phyloP scores from a whole-genome alignment of 2,329 filamentous ascomycete species.

The Botryotinia narcissicola region DNA sequence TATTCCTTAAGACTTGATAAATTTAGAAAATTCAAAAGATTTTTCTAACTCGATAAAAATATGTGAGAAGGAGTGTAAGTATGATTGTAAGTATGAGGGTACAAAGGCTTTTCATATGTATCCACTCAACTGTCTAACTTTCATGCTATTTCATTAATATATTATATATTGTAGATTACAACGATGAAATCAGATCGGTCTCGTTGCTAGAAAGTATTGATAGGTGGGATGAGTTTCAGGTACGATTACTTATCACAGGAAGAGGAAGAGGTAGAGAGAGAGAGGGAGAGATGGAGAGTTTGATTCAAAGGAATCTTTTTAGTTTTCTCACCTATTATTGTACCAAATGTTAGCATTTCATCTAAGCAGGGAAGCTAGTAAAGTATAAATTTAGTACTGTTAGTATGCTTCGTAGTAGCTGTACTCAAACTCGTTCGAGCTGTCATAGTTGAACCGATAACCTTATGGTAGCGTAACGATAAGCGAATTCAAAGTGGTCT shows the following conservation, averaged over 20 bases:
- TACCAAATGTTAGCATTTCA: background rate
- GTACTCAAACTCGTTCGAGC: background rate
- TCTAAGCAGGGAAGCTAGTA: background rate
- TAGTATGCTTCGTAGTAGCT: background rate
- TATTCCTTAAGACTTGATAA: background rate
- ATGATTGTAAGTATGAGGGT: background rate
- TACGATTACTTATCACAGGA: background rate
- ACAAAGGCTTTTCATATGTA: conserved; percentile 2
- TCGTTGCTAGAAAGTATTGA: background rate
- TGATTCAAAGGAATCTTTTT: background rate
- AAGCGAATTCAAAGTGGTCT: conserved; percentile 6
- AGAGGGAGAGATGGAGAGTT: background rate
- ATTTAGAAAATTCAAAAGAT: background rate
- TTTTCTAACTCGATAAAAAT: background rate
- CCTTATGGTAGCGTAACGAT: conserved; percentile 4
- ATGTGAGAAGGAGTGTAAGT: background rate
- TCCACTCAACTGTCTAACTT: background rate
- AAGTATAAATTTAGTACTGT: background rate
- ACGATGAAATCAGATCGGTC: background rate
- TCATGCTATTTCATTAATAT: background rate
- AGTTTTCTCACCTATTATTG: background rate
- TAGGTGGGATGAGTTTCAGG: background rate
- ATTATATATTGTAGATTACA: background rate
- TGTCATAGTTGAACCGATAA: background rate
- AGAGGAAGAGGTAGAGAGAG: background rate